phyloP scores from a whole-genome alignment of 2,329 filamentous ascomycete genomes.

The Zymoseptoria pseudotritici region DNA sequence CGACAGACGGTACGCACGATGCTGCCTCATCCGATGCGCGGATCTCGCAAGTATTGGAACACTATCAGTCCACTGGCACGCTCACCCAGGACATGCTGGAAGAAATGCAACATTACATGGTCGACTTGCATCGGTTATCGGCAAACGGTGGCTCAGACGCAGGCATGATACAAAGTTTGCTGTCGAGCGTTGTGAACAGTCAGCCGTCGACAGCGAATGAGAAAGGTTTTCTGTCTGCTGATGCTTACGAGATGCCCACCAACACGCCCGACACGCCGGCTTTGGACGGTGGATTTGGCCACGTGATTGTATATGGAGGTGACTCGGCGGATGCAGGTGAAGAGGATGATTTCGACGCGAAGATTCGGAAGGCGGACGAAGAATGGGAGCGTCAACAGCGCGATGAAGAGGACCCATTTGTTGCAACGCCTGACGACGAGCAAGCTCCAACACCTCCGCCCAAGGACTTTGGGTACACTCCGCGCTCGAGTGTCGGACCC shows the following conservation, averaged over 20 bases:
- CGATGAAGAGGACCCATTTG: slow-evolving; percentile 16
- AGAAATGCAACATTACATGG: slow-evolving; percentile 26
- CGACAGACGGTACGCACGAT: slow-evolving; percentile 3
- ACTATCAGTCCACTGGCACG: slow-evolving; percentile 26
- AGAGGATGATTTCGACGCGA: slow-evolving; percentile 25
- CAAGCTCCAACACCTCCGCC: slow-evolving; percentile 36
- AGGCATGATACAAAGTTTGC: slow-evolving; percentile 28
- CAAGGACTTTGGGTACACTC: slow-evolving; percentile 35
- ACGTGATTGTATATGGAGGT: slow-evolving; percentile 25
- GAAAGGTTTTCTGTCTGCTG: slow-evolving; percentile 15
- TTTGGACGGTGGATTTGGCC: slow-evolving; percentile 22
- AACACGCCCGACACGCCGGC: slow-evolving; percentile 29
- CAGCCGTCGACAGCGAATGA: slow-evolving; percentile 7
- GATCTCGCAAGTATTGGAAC: slow-evolving; percentile 20
- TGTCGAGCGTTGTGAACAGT: slow-evolving; percentile 25
- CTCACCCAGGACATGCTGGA: slow-evolving; percentile 28
- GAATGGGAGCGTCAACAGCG: slow-evolving; percentile 27
- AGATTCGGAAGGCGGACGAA: slow-evolving; percentile 27
- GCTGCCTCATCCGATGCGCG: slow-evolving; percentile 10
- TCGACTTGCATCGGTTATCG: slow-evolving; percentile 26
- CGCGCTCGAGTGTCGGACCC: slow-evolving; percentile 25
- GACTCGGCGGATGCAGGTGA: slow-evolving; percentile 12
- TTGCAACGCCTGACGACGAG: slow-evolving; percentile 23
- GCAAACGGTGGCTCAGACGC: slow-evolving; percentile 30
- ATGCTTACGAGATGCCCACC: slow-evolving; percentile 23